Base-by-base conservation (phyloP, 2,329 filamentous ascomycete genomes). In the Chaetothyriales sp. region DNA sequence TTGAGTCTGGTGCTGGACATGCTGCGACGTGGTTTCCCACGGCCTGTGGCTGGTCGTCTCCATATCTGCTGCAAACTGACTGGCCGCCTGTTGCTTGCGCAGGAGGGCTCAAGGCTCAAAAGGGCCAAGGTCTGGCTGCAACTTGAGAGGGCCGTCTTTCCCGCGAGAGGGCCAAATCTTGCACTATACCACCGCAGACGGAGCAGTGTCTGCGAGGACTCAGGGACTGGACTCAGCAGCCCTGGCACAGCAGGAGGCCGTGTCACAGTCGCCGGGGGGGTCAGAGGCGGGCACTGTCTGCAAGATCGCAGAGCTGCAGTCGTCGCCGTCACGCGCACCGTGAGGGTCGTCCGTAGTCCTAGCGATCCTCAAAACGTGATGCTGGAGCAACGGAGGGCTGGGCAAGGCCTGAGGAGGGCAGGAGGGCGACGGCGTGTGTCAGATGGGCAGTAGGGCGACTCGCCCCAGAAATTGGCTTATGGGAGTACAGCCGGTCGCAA, bases 21-120 rank as follows among this genome's bases (percentile, higher is more conserved):
- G 64, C 32, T 68, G 66, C 39, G 67, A 64, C 48, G 61, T 64
- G 20, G 66, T 59, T 61, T 70, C 70, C 70, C 70, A 72, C 22
- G 68, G 69, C 44, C 70, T 66, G 59, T 68, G 69, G 49, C 66
- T 59, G 26, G 53, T 57, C 20, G 68, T 56, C 50, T 70, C 68
- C 69, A 71, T 72, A 4, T 15, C 22, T 58, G 53, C 20, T 19
- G 39, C 22, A 20, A 20, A 20, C 3, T n/a, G n/a, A 20, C 43
- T 26, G 22, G 43, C 18, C 43, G 43, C 43, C 22, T 45, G 22
- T 19, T 18, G n/a, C 18, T 20, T 44, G 43, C 18, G 9, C 18
- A 3, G 20, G 18, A 12, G 19, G 19, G 8, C 10, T 10, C 18
- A 19, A 45, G 43, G 18, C 43, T 45, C n/a, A n/a, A n/a, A 10